Evolutionary conservation across 352 stramenopile species (phyloP), one percentile per base, ranked within the genome.

Genomic region (Pythium vanterpoolii): DNA sequence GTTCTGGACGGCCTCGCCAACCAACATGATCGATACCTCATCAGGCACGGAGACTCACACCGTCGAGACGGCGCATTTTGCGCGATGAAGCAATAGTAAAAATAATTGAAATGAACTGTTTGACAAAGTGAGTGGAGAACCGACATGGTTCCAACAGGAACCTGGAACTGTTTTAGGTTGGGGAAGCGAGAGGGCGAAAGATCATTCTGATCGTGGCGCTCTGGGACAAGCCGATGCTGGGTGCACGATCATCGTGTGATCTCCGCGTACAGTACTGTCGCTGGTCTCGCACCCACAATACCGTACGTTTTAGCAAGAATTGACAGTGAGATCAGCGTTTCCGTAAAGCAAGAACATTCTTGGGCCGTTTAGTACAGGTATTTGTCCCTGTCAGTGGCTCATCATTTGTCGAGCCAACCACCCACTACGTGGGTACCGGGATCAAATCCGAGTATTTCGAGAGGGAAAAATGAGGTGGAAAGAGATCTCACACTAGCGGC

Each of bases 401-500:
- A 42, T 16, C 34, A 42, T 42, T 42, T 42, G 34, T 42, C 34
- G 34, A 42, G 34, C 5, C 34, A 42, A 42, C 8, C 34, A 2
- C 6, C 34, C 34, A 42, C 13, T 16, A n/a, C 11, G 6, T 36
- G 18, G 34, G 34, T n/a, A n/a, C n/a, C n/a, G n/a, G n/a, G n/a
- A n/a, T n/a, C n/a, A 42, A 42, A 0, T 16, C 14, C 19, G 34
- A n/a, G 34, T 42, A 21, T 4, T 11, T 9, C n/a, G n/a, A 53
- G 24, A n/a, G 28, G 4, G 24, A 40, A 36, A 42, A 21, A 8
- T 16, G 5, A 53, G 9, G n/a, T 33, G 21, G 18, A 38, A 55
- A 43, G 48, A 55, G 48, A 55, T 55, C 48, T 55, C 48, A 55
- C 48, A 16, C 13, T 33, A 44, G 30, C 44, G 48, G 48, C 48